Evolutionary conservation across 108 stramenopile species (phyloP), one percentile per base, ranked within the genome.

Genomic region (Nitzschia putrida): DNA sequence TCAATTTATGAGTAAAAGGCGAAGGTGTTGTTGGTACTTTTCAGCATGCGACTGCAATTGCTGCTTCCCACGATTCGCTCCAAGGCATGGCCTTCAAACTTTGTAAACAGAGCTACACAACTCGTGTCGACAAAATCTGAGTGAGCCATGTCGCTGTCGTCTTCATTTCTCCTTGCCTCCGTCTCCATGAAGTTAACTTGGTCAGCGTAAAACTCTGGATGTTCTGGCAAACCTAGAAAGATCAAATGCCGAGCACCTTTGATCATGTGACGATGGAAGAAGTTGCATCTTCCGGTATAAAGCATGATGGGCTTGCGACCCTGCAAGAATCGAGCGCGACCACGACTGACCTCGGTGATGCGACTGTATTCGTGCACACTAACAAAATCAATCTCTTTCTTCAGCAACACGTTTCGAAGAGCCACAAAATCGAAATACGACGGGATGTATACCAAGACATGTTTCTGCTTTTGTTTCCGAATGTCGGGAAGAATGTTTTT

Each of bases 281-380:
- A 98, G 64, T 97, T 96, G 18, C 89, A 89, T 45, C 98, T 83
- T 13, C 98, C 98, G 9, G 96, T 95, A 81, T 97, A 97, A 20
- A 98, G 83, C 90, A 98, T 80, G 26, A 97, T 81, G 29, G 90
- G 81, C 44, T 90, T 91, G 21, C 87, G 77, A 7, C 98, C 98
- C 56, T 97, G 94, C 55, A 95, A 79, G 76, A 98, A 98, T 8
- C 95, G 76, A 23, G 92, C 87, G 13, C 97, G 85, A 24, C 91
- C 94, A 8, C 97, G 88, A 41, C 77, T 87, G 10, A 93, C 78
- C 72, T 97, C 97, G 39, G 78, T 91, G 39, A 72, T 57, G 20
- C 97, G 90, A 45, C 89, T 79, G 75, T 97, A 97, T 67, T 97
- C 97, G 16, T 87, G 90, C 8, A 97, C 87, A 66, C 82, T 87